phyloP scores from a whole-genome alignment of 495 filamentous ascomycete genomes.

The Aspergillus affinis region DNA sequence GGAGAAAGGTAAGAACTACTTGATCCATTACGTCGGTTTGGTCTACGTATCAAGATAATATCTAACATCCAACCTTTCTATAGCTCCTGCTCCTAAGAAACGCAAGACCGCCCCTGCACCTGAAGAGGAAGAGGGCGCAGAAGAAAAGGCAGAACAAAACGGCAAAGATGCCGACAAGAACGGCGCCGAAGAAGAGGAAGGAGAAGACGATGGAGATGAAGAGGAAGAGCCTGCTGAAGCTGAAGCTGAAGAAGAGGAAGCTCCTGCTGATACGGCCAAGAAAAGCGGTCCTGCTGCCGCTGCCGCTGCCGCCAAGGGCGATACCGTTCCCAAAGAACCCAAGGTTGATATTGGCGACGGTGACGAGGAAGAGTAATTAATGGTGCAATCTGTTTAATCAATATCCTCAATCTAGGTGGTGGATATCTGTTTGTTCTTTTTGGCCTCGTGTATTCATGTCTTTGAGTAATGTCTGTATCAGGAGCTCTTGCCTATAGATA shows the following conservation, averaged over 20 bases:
- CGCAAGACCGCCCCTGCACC: constrained; percentile 35
- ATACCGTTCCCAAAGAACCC: constrained; percentile 47
- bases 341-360: constrained; percentile 45
- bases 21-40: neutral
- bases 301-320: constrained; percentile 44
- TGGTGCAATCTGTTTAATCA: neutral
- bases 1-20: constrained; percentile 26
- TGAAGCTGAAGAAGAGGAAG: constrained; percentile 30
- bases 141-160: constrained; percentile 31
- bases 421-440: neutral
- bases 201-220: constrained; percentile 34
- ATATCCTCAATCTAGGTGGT: neutral
- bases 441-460: neutral
- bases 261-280: constrained; percentile 33
- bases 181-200: constrained; percentile 27
- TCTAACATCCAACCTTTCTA: neutral
- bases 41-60: neutral
- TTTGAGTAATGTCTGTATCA: neutral
- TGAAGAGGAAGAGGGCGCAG: constrained; percentile 26
- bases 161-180: constrained; percentile 33
- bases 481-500: neutral
- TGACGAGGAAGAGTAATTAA: constrained; percentile 22
- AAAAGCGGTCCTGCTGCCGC: constrained; percentile 43
- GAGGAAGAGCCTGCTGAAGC: constrained; percentile 34
- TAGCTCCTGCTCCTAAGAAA: constrained; percentile 42